phyloP scores from a whole-genome alignment of 139 green algal genomes.

The Coccomyxa sp. region DNA sequence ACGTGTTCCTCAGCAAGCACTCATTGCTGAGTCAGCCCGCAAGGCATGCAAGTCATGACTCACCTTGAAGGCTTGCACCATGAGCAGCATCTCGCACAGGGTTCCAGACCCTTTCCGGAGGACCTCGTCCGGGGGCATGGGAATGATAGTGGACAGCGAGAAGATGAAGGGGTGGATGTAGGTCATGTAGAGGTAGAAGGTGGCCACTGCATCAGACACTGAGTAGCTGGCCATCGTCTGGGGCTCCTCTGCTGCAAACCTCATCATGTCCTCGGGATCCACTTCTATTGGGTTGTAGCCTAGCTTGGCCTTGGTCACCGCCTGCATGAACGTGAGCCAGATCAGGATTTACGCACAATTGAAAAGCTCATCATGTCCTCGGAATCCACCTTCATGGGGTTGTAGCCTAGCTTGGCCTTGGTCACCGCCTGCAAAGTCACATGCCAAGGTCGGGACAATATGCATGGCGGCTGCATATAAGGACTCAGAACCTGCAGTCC shows the following conservation, averaged over 20 bases:
- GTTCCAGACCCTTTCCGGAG: slow-evolving; percentile 94
- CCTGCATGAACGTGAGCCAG: slow-evolving; percentile 43
- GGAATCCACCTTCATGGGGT: background rate
- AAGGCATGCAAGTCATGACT: background rate
- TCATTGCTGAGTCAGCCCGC: no score
- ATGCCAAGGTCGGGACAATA: no score
- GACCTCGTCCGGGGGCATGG: slow-evolving; percentile 95
- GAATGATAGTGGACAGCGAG: slow-evolving; percentile 97
- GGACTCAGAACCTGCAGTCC: no score
- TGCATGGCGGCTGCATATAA: no score
- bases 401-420: slow-evolving; percentile 1
- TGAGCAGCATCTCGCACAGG: slow-evolving; percentile 96
- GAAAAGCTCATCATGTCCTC: background rate
- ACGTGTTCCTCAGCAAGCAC: no score
- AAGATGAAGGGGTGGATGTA: slow-evolving; percentile 99
- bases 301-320: slow-evolving; percentile 96
- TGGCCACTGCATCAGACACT: slow-evolving; percentile 95
- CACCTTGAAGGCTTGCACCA: slow-evolving; percentile 77
- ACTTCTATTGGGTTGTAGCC: slow-evolving; percentile 96
- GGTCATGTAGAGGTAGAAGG: slow-evolving; percentile 99
- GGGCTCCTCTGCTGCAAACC: slow-evolving; percentile 51
- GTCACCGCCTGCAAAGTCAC: background rate
- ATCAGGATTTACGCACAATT: no score
- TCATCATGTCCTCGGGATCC: slow-evolving; percentile 92
- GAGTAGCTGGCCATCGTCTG: slow-evolving; percentile 95